phyloP scores from a whole-genome alignment of 2,329 filamentous ascomycete species.

The Beauveria sp. region DNA sequence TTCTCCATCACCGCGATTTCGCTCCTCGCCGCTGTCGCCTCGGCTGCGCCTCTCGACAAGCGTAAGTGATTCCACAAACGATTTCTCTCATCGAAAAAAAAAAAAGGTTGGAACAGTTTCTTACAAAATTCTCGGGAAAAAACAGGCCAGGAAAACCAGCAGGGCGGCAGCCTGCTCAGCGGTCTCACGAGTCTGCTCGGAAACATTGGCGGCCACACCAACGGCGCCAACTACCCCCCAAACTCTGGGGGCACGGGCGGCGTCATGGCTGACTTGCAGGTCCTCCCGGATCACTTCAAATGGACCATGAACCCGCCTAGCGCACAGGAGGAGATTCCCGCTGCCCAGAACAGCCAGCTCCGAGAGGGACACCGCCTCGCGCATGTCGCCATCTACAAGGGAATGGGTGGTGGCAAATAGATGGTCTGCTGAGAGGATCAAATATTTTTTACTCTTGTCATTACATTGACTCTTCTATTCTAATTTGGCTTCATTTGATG shows the following conservation, averaged over 20 bases:
- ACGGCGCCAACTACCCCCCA: not conserved
- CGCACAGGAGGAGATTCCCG: not conserved
- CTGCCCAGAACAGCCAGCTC: constrained; percentile 3
- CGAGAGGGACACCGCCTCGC: constrained; percentile 7
- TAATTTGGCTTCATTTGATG: no score
- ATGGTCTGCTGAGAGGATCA: not conserved
- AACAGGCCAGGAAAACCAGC: not conserved
- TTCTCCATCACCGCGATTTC: not conserved
- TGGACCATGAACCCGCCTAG: constrained; percentile 1
- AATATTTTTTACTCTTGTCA: not conserved
- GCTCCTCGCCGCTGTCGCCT: not conserved
- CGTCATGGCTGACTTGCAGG: not conserved
- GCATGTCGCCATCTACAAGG: not conserved
- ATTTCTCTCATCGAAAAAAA: not conserved
- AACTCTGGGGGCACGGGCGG: constrained; percentile 4
- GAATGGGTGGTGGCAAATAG: not conserved
- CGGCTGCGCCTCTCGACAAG: constrained; percentile 4
- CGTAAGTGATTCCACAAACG: not conserved
- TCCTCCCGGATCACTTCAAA: constrained; percentile 4
- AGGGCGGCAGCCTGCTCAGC: not conserved
- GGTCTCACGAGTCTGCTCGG: constrained; percentile 5
- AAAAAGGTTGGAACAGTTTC: not conserved
- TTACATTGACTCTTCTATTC: not conserved
- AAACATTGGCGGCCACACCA: constrained; percentile 6
- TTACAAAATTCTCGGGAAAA: not conserved